Percentiles rank a stretch among this genome's conserved stretches.
Conservation (phyloP, 2,329 filamentous ascomycete genomes). For the Xylariaceae sp. region DNA sequence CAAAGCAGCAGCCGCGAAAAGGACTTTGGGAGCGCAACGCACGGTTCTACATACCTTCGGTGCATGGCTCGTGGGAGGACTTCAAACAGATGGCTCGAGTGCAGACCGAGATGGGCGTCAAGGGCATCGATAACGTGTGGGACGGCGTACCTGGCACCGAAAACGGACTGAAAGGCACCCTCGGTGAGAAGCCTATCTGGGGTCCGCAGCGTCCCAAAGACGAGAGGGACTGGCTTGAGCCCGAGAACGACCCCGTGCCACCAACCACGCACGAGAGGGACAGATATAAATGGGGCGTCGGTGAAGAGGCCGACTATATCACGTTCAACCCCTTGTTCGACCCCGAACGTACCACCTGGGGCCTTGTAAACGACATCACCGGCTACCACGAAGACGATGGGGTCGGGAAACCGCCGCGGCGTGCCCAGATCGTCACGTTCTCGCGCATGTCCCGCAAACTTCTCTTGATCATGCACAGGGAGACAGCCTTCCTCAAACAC, state of each 20-base stretch:
- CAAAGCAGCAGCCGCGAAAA: constrained; percentile 68
- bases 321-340: constrained; percentile 90
- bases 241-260: constrained; percentile 67
- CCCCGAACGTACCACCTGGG: constrained; percentile 80
- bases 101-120: constrained; percentile 65
- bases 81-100: constrained; percentile 73
- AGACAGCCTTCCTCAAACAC: constrained; percentile 78
- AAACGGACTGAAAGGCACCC: constrained; percentile 33
- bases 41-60: constrained; percentile 70
- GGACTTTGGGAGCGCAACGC: constrained; percentile 76
- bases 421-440: constrained; percentile 83
- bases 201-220: constrained; percentile 69
- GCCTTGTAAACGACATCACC: constrained; percentile 75
- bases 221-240: constrained; percentile 64
- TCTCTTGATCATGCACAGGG: constrained; percentile 81
- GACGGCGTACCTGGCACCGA: constrained; percentile 42
- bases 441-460: constrained; percentile 76
- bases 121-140: constrained; percentile 64
- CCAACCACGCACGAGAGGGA: constrained; percentile 72
- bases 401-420: constrained; percentile 63
- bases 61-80: constrained; percentile 74
- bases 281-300: constrained; percentile 79
- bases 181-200: constrained; percentile 67
- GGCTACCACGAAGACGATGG: constrained; percentile 65
- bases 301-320: constrained; percentile 86